Evolutionary conservation across 495 filamentous ascomycete genomes (phyloP).

Genomic region (Penicillium flavigenum): DNA sequence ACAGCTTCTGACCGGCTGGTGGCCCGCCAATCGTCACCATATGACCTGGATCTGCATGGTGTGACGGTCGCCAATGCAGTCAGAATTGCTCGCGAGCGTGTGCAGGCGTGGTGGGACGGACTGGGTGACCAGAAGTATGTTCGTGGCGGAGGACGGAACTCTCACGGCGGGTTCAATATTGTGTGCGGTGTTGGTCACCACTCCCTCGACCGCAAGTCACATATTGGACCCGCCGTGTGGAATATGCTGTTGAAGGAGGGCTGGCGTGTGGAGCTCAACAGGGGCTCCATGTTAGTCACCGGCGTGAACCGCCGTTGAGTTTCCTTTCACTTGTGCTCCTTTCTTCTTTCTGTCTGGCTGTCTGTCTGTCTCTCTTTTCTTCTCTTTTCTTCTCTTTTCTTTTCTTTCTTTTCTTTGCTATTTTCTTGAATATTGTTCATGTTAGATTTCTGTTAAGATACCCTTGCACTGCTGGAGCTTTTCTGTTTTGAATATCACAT

Average conservation of each 20-base stretch:
- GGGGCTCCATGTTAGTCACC: conserved; percentile 63
- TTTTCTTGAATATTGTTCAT: conserved; percentile 1
- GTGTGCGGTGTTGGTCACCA: conserved; percentile 81
- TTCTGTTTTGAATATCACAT: not conserved
- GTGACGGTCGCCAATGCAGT: conserved; percentile 76
- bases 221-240: conserved; percentile 76
- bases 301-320: conserved; percentile 45
- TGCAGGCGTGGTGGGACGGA: conserved; percentile 76
- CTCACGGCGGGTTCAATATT: conserved; percentile 60
- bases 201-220: conserved; percentile 70
- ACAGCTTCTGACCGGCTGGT: conserved; percentile 63
- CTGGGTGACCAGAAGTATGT: conserved; percentile 59
- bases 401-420: not conserved
- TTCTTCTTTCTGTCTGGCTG: not conserved
- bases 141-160: conserved; percentile 42
- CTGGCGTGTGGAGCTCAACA: conserved; percentile 73
- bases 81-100: conserved; percentile 66
- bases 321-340: not conserved
- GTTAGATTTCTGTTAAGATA: conserved; percentile 7
- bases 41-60: conserved; percentile 77
- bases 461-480: conserved; percentile 14
- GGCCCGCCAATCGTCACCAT: conserved; percentile 53
- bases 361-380: too few species aligned
- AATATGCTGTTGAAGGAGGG: conserved; percentile 73
- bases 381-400: not conserved